These are phyloP conservation scores for Plasmodium cynomolgi DNA, from an alignment of 169 alveolate genomes.

Conservation along the genomic window DNA sequence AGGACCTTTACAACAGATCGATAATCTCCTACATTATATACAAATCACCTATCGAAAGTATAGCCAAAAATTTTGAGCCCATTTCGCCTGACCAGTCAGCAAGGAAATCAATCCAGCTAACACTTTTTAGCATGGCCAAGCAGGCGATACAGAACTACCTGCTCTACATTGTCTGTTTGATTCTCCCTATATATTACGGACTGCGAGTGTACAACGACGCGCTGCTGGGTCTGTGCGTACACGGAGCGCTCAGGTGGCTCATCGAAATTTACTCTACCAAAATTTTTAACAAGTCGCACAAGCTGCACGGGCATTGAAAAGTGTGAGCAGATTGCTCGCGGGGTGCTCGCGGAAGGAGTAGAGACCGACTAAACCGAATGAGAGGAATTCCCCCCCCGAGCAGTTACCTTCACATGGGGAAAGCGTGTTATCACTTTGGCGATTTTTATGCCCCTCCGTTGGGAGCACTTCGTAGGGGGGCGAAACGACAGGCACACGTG, in stretches of 20 bases:
- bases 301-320: background rate
- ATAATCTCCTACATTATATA: constrained; percentile 39
- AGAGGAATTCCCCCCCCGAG: too few relatives aligned
- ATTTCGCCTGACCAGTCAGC: constrained; percentile 2
- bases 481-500: background rate
- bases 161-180: constrained; percentile 75
- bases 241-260: constrained; percentile 64
- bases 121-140: constrained; percentile 18
- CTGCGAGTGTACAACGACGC: constrained; percentile 60
- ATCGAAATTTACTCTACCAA: constrained; percentile 56
- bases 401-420: too few relatives aligned
- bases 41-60: constrained; percentile 44
- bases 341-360: background rate
- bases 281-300: constrained; percentile 44
- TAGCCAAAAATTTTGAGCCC: constrained; percentile 16
- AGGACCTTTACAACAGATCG: constrained; percentile 36
- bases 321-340: background rate
- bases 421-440: too few relatives aligned
- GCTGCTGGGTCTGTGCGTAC: constrained; percentile 53
- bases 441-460: too few relatives aligned
- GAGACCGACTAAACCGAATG: too few relatives aligned
- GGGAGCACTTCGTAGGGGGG: background rate
- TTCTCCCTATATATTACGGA: constrained; percentile 66
- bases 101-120: background rate
- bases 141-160: constrained; percentile 57